Evolutionary conservation across 768 basidiomycete genomes (phyloP).

Genomic region (Lentinula edodes): DNA sequence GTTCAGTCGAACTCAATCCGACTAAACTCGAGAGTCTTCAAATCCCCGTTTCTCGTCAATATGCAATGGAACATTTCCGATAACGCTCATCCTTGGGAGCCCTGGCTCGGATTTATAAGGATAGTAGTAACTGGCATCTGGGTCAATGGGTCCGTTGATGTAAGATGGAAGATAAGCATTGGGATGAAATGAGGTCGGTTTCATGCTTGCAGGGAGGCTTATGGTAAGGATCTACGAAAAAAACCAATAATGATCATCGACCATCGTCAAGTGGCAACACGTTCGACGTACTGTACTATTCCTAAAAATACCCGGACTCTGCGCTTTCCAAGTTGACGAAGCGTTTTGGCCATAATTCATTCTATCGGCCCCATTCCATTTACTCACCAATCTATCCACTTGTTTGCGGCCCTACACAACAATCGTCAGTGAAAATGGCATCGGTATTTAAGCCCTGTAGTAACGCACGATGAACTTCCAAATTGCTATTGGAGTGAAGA

Average conservation of each 20-base stretch:
- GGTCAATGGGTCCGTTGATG: conserved; percentile 32
- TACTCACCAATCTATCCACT: conserved; percentile 28
- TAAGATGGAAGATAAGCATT: conserved; percentile 39
- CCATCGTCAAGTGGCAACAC: not conserved
- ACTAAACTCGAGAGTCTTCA: conserved; percentile 5
- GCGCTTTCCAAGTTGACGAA: conserved; percentile 36
- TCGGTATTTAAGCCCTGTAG: not conserved
- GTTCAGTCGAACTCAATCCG: not conserved
- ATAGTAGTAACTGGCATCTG: conserved; percentile 23
- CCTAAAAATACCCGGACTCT: conserved; percentile 32
- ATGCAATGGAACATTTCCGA: conserved; percentile 39
- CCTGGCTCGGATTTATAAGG: conserved; percentile 19
- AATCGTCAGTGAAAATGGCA: not conserved
- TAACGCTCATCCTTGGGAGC: conserved; percentile 24
- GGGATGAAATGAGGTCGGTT: conserved; percentile 32
- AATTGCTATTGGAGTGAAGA: conserved; percentile 33
- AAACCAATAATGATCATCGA: not conserved
- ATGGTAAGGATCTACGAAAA: conserved; percentile 24
- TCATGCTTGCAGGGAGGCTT: conserved; percentile 26
- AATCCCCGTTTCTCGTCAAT: conserved; percentile 24
- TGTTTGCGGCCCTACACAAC: conserved; percentile 34
- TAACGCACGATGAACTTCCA: conserved; percentile 43
- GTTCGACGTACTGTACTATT: conserved; percentile 26
- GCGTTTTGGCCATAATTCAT: conserved; percentile 15
- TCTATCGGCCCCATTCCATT: conserved; percentile 36